Percentiles rank a stretch among this genome's conserved stretches.
These are phyloP conservation scores for Asterella californica DNA, from an alignment of 225 moss, liverwort and hornwort species.

Conservation along the genomic window DNA sequence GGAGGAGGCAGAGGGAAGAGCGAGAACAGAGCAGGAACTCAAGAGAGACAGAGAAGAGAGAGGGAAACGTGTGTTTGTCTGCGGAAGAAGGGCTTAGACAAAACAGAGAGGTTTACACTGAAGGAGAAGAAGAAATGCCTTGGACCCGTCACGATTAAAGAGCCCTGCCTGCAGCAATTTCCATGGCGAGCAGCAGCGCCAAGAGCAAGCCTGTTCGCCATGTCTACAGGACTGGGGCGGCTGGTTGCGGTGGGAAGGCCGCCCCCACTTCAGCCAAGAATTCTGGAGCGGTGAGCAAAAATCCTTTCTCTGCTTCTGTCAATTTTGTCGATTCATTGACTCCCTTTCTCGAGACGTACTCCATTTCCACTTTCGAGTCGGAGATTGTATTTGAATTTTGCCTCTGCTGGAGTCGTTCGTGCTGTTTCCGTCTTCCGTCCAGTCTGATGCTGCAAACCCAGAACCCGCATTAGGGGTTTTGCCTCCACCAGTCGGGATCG, in stretches of 20 bases:
- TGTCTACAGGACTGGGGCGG: constrained; percentile 81
- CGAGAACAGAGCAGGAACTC: too few species aligned
- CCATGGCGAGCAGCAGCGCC: constrained; percentile 31
- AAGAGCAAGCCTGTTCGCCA: constrained; percentile 60
- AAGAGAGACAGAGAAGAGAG: not conserved
- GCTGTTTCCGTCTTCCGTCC: not conserved
- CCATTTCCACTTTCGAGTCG: not conserved
- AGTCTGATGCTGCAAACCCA: not conserved
- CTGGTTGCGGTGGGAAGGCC: constrained; percentile 74
- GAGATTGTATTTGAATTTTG: not conserved
- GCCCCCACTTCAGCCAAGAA: constrained; percentile 68
- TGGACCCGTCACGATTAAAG: not conserved
- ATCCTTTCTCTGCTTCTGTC: not conserved
- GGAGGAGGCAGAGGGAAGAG: not conserved
- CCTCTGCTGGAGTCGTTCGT: not conserved
- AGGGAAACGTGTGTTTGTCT: not conserved
- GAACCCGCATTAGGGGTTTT: constrained; percentile 11
- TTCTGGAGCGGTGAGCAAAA: constrained; percentile 55
- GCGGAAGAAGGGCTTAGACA: not conserved
- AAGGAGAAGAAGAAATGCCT: not conserved
- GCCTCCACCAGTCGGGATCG: not conserved
- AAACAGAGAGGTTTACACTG: not conserved
- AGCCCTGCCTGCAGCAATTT: not conserved
- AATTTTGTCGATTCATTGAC: not conserved
- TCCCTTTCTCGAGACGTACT: not conserved